Evolutionary conservation across 2,329 filamentous ascomycete species (phyloP), one percentile per base, ranked within the genome.

Genomic region (Elsinoe ampelina): DNA sequence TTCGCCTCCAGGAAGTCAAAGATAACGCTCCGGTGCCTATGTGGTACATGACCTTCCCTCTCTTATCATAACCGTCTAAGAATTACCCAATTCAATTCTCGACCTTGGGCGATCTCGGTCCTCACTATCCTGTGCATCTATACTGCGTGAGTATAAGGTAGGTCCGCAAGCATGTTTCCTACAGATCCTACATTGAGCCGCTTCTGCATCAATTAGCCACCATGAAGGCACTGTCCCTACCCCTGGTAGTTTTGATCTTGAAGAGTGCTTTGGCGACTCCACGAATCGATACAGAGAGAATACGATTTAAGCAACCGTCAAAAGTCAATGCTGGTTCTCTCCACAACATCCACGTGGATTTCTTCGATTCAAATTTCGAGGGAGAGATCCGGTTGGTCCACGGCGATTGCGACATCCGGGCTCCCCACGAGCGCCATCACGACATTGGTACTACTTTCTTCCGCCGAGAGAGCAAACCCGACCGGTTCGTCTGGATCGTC

Each of bases 311-410:
- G n/a, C 36, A 34, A 7, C 48, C 32, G 22, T 39, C 13, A 2
- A 34, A 52, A n/a, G 48, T 52, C 19, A 19, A 39, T 26, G 66
- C 64, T 26, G 65, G 66, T 39, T 66, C 66, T 17, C 62, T 79
- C 58, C 75, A 79, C 62, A 80, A 80, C 61, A 67, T 79, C 30
- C 71, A 78, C 42, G 65, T 80, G 17, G 68, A 65, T 4, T 77
- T 74, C 59, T 67, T 68, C 38, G 65, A 68, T 15, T 65, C 67
- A 17, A 72, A 75, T 30, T 52, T 38, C 38, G 72, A 76, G 57
- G 76, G 75, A 5, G 65, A 74, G 13, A 57, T 78, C 7, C 67
- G 68, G 1, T 61, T 77, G 20, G 69, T 76, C 5, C 75, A 78
- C 60, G 77, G 75, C 1, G 63, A 70, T 42, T 78, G 76, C 59